Base-by-base conservation (phyloP, 2,329 filamentous ascomycete genomes). In the Cryphonectria radicalis region DNA sequence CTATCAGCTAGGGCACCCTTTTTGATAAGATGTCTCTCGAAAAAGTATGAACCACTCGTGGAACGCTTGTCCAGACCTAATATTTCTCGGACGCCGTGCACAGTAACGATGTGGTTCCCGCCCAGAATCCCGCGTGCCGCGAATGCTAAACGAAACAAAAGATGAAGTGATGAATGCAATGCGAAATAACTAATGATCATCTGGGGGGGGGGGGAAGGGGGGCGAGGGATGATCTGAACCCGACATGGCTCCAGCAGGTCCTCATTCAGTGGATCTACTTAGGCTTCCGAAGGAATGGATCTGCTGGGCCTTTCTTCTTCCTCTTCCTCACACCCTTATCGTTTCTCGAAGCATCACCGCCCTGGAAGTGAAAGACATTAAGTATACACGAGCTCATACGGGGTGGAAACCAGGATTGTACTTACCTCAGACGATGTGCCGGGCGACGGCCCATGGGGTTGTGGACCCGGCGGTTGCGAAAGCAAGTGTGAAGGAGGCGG, bases 221-320 rank as follows among this genome's bases (percentile, higher is more conserved):
- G n/a, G 28, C 7, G 28, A 19, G 14, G 1, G 17, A 40, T n/a
- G 11, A 4, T 8, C 35, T 40, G 50, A 35, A 11, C 19, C 28
- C 14, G 40, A 42, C 17, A 55, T 14, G 28, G 35, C 35, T 40
- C 55, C 19, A 25, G 35, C 50, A 40, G 19, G 14, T 50, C 25
- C 14, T 28, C 32, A 63, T 4, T 7, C 43, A 65, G 69, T n/a
- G 13, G 25, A 32, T 64, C 69, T 66, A 67, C 78, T 81, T 60
- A 75, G 79, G 67, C 78, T 81, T 81, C 65, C 81, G 80, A 28
- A 86, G 83, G 70, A 86, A 85, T 19, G 83, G 82, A 72, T 84
- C 84, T 3, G 80, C 80, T n/a, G 82, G 79, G 6, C 76, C 75
- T 74, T 82, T 84, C 73, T 84, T 85, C 1, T 55, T 69, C 50